Evolutionary conservation across 176 grass and related monocot genomes (phyloP), one percentile per base, ranked within the genome.

Genomic region (Luzula sylvatica): DNA sequence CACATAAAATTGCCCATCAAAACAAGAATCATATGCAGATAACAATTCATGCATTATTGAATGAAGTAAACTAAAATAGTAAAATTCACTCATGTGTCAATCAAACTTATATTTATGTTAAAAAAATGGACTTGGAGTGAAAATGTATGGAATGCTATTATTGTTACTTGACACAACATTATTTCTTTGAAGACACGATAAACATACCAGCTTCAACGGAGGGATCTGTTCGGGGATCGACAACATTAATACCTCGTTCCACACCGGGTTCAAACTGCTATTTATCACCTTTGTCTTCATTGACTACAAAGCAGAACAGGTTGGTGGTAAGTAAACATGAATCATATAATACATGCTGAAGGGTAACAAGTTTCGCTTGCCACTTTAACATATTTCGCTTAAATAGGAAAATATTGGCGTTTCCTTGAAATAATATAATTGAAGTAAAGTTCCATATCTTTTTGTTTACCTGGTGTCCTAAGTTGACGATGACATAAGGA

Each of bases 281-380:
- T 79, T 89, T 72, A 98, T 74, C 68, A 88, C 84, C 52, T 87
- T 87, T 55, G 92, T 90, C 77, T 75, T 98, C 92, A 83, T 84
- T 25, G 92, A 71, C 92, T 98, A 68, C 59, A 86, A n/a, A 51
- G 20, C 15, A 35, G 9, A 35, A 35, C 9, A 35, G 5, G 30
- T 35, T 22, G 26, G 5, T 9, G 30, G 30, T 35, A 35, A 35
- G 30, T 63, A 27, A 53, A 20, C 5, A 44, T 12, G 12, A 18
- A 61, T n/a, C n/a, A n/a, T n/a, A n/a, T n/a, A n/a, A n/a, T n/a
- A n/a, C n/a, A n/a, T n/a, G n/a, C 1, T 35, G 0, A n/a, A n/a
- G n/a, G n/a, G n/a, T n/a, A n/a, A n/a, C n/a, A n/a, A n/a, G n/a
- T n/a, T n/a, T n/a, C n/a, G n/a, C n/a, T n/a, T n/a, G n/a, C n/a